These are phyloP conservation scores for Amanita phalloides DNA, from an alignment of 768 basidiomycete genomes.

Conservation along the genomic window DNA sequence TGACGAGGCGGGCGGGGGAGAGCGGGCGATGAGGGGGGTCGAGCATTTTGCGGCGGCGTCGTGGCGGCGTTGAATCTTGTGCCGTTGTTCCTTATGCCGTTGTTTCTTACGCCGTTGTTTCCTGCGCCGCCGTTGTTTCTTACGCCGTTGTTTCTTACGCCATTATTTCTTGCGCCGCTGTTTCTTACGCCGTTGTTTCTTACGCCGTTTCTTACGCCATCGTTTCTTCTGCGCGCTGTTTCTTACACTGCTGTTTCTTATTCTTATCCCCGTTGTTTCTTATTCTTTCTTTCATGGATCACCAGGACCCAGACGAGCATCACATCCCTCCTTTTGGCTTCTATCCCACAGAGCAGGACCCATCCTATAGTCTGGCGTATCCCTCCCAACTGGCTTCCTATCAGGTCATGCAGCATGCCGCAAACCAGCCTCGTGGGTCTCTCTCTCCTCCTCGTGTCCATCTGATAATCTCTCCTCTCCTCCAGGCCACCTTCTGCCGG, in stretches of 20 bases:
- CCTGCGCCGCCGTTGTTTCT: too few species aligned
- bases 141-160: too few species aligned
- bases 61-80: slow-evolving; percentile 4
- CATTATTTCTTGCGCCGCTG: too few species aligned
- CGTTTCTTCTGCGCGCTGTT: slow-evolving; percentile 13
- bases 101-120: too few species aligned
- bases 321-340: slow-evolving; percentile 36
- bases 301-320: slow-evolving; percentile 39
- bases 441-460: slow-evolving; percentile 44
- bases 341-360: slow-evolving; percentile 45
- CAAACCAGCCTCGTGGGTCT: slow-evolving; percentile 65
- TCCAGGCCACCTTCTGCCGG: slow-evolving; percentile 55
- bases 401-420: slow-evolving; percentile 42
- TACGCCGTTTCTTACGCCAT: too few species aligned
- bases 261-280: slow-evolving; percentile 15
- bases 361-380: slow-evolving; percentile 43
- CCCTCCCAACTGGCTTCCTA: slow-evolving; percentile 48
- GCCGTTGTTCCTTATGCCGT: too few species aligned
- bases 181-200: too few species aligned
- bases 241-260: slow-evolving; percentile 19
- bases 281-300: slow-evolving; percentile 30
- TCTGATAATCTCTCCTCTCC: slow-evolving; percentile 51
- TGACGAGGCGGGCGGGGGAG: slow-evolving; percentile 69
- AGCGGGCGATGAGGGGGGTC: slow-evolving; percentile 59
- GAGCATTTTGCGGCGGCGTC: slow-evolving; percentile 29